Conservation (phyloP, 352 stramenopile species). For the Phytophthora syringae region DNA sequence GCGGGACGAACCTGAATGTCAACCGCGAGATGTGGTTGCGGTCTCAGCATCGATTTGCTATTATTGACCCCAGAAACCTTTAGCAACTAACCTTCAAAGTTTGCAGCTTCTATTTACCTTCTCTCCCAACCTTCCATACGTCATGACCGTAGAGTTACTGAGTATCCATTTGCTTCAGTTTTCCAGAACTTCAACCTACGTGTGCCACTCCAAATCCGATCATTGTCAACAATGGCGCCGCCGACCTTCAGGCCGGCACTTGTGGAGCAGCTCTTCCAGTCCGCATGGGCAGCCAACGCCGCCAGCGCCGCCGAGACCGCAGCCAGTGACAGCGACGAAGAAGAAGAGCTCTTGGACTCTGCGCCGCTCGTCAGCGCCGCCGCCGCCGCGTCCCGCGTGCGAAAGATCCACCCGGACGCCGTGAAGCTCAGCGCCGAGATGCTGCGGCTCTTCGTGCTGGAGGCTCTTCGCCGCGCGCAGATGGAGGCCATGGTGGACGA, state of each 20-base stretch:
- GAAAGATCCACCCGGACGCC: constrained; percentile 80
- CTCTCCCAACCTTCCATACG: no score
- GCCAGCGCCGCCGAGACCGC: constrained; percentile 22
- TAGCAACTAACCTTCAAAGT: background rate
- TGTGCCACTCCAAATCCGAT: constrained; percentile 9
- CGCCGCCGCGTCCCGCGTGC: constrained; percentile 43
- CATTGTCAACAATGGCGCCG: constrained; percentile 20
- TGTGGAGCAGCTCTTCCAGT: constrained; percentile 79
- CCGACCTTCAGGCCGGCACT: constrained; percentile 62
- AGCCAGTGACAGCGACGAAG: constrained; percentile 41
- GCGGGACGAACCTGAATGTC: constrained; percentile 5
- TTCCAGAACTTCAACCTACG: constrained; percentile 19
- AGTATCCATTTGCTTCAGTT: background rate
- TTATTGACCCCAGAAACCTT: background rate
- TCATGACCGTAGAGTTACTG: no score
- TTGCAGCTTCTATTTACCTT: no score
- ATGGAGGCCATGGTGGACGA: constrained; percentile 90
- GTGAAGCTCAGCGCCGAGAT: constrained; percentile 80
- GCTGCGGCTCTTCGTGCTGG: constrained; percentile 77
- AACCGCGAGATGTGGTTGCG: constrained; percentile 24
- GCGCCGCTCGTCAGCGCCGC: constrained; percentile 34
- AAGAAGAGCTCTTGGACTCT: constrained; percentile 57
- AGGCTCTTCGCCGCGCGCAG: constrained; percentile 79
- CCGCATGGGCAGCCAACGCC: constrained; percentile 54
- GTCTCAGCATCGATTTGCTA: constrained; percentile 6